Evolutionary conservation across 1,284 basidiomycete species (phyloP), one percentile per base, ranked within the genome.

Genomic region (Filobasidium uniguttulatum): DNA sequence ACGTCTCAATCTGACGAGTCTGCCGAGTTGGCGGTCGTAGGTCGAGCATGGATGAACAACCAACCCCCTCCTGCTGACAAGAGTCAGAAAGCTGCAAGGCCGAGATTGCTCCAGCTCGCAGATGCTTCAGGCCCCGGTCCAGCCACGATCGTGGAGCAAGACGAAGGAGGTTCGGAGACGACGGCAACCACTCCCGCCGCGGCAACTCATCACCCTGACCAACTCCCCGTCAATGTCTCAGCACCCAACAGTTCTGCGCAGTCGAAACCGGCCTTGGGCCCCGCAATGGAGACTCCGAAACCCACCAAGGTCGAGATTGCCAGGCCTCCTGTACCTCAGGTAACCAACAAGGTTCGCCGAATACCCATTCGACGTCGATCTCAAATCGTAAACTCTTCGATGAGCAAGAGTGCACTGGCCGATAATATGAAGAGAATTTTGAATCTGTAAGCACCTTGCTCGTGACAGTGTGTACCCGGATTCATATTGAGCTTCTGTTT

Each of bases 371-470:
- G 36, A 25, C 23, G 37, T n/a, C 43, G 19, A 26, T 47, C 55
- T 26, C 45, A 49, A 6, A 36, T 12, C 15, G 55, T 53, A 5
- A 36, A 29, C 14, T 56, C 55, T 1, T 29, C 44, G 23, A 26
- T 44, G 19, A 47, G 43, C 5, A 49, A 50, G 4, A 28, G 22
- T 9, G 41, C 50, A n/a, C 23, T 56, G 23, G 49, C 51, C 2
- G 50, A 49, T 5, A 63, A 67, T 41, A 57, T 68, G 33, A 60
- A 62, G 45, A 45, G 57, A 15, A 54, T 64, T 9, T 56, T 65
- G 2, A 51, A 54, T 17, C 41, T 55, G 54, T 61, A 34, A 57
- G 61, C 59, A 15, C 14, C 3, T 7, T 9, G 15, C 14, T 15
- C 12, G n/a, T n/a, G n/a, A n/a, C n/a, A n/a, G n/a, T n/a, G n/a